Percentiles rank a stretch among this genome's conserved stretches.
Conservation (phyloP, 495 filamentous ascomycete species). For the Chaetomium cochliodes region DNA sequence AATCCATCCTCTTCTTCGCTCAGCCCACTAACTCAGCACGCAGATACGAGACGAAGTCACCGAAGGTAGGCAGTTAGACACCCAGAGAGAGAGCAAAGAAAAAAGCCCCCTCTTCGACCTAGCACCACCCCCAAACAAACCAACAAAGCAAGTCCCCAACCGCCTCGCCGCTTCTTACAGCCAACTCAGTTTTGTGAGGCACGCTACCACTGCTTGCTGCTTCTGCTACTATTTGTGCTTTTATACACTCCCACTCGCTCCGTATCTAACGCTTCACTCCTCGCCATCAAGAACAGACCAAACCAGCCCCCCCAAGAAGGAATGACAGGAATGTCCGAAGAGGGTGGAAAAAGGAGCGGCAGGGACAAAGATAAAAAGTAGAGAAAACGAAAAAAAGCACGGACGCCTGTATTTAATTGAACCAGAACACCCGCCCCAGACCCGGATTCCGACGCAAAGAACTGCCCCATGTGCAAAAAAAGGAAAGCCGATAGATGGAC, state of each 20-base stretch:
- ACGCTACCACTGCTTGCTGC: neutral
- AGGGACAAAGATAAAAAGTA: neutral
- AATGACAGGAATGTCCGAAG: neutral
- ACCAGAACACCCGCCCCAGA: slow-evolving; percentile 24
- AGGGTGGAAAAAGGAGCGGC: neutral
- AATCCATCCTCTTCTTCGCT: neutral
- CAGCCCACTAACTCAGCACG: neutral
- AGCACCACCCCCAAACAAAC: too few relatives aligned
- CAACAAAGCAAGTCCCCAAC: neutral
- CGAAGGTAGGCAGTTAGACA: too few relatives aligned
- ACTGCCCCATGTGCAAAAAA: slow-evolving; percentile 10
- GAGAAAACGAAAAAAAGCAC: slow-evolving; percentile 10
- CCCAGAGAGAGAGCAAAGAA: too few relatives aligned
- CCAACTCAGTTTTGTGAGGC: neutral
- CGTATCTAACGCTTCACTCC: neutral
- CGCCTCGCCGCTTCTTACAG: neutral
- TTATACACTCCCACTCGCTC: neutral
- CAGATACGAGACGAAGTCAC: neutral
- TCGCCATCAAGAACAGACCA: neutral
- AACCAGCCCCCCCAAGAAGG: neutral
- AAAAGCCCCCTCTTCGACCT: too few relatives aligned
- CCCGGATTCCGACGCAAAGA: slow-evolving; percentile 9
- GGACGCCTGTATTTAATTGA: slow-evolving; percentile 21
- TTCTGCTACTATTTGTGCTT: neutral
- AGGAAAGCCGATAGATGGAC: slow-evolving; percentile 3